Conservation (phyloP, 163 green algal genomes). For the Chlorella variabilis region DNA sequence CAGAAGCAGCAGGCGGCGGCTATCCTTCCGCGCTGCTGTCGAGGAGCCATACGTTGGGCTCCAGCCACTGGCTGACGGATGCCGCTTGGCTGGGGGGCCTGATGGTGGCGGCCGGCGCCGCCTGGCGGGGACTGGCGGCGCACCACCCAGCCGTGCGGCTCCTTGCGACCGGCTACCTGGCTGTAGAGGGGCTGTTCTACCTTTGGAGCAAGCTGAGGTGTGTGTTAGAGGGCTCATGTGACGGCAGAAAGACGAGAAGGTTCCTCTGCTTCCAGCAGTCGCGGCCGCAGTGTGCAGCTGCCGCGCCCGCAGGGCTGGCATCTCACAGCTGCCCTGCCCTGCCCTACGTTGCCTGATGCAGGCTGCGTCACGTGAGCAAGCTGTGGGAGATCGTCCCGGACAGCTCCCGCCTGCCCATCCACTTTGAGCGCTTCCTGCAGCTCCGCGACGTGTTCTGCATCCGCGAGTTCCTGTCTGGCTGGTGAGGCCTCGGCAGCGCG, state of each 20-base stretch:
- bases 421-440: constrained; percentile 56
- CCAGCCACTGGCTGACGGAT: background rate
- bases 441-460: constrained; percentile 53
- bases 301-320: no score
- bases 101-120: background rate
- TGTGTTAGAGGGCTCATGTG: no score
- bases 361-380: background rate
- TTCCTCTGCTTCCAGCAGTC: no score
- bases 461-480: constrained; percentile 63
- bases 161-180: background rate
- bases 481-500: constrained; percentile 32
- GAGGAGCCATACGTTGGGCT: background rate
- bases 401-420: background rate
- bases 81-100: constrained; percentile 6
- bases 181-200: constrained; percentile 9
- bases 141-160: background rate
- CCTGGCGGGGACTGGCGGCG: background rate
- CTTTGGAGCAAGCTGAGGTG: constrained; percentile 2
- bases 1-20: background rate
- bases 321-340: no score
- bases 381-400: background rate
- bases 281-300: no score
- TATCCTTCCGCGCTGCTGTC: background rate
- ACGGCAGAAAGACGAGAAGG: no score
- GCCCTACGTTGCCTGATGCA: no score